phyloP scores from a whole-genome alignment of 176 grass and related monocot species.

The Cocos nucifera region DNA sequence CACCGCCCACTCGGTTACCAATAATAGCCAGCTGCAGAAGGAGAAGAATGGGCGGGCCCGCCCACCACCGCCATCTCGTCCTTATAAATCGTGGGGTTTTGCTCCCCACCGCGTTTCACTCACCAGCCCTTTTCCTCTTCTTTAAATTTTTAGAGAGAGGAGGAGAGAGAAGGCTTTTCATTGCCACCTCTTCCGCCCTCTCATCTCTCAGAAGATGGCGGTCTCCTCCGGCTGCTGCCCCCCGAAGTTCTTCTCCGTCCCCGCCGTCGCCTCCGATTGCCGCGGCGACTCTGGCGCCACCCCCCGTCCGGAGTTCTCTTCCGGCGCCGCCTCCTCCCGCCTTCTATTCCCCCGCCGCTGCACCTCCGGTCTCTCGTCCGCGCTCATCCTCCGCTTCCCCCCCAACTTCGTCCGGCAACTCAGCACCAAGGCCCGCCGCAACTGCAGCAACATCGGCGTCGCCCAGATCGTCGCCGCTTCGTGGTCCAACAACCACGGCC shows the following conservation, averaged over 20 bases:
- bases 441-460: constrained; percentile 99
- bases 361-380: constrained; percentile 9
- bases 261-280: constrained; percentile 1
- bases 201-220: no score
- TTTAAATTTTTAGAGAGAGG: no score
- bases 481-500: constrained; percentile 41
- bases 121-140: no score
- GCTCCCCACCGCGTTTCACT: no score
- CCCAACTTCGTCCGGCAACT: constrained; percentile 98
- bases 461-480: constrained; percentile 96
- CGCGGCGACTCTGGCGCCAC: background rate
- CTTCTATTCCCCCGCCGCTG: constrained; percentile 6
- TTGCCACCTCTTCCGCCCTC: no score
- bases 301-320: background rate
- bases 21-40: no score
- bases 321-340: constrained; percentile 2
- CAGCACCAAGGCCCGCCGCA: constrained; percentile 95
- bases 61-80: no score
- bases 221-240: background rate
- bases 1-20: no score
- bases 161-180: no score
- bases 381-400: constrained; percentile 55
- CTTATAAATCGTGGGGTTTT: no score
- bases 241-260: background rate
- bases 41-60: no score